Percentiles rank a stretch among this genome's conserved stretches.
phyloP scores from a whole-genome alignment of 345 rosid species.

The Eucalyptus cloeziana region DNA sequence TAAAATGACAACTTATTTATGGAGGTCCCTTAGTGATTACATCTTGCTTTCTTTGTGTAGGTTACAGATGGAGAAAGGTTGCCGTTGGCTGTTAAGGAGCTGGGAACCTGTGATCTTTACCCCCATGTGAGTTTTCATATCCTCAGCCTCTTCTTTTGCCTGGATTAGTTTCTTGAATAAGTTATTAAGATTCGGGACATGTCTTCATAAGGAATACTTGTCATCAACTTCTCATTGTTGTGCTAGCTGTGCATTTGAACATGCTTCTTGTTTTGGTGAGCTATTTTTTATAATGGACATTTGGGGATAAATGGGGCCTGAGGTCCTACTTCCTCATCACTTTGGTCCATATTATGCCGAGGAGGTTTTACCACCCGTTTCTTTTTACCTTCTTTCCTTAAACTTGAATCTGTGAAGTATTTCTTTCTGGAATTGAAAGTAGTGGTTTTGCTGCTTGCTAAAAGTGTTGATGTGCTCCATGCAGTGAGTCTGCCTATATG shows the following conservation, averaged over 20 bases:
- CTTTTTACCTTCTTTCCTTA: not conserved
- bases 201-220: not conserved
- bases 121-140: slow-evolving; percentile 68
- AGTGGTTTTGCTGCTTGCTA: not conserved
- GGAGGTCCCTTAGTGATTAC: not conserved
- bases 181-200: not conserved
- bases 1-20: not conserved
- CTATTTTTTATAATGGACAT: not conserved
- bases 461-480: not conserved
- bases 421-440: not conserved
- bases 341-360: not conserved
- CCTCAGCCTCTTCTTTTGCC: not conserved
- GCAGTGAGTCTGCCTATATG: not conserved
- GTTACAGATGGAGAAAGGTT: slow-evolving; percentile 96
- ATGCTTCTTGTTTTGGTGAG: not conserved
- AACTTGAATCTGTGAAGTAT: not conserved
- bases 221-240: not conserved
- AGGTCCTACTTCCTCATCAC: not conserved
- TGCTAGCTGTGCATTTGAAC: not conserved
- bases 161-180: not conserved
- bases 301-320: not conserved
- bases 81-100: slow-evolving; percentile 95
- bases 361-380: not conserved
- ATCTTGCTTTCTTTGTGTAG: slow-evolving; percentile 24
- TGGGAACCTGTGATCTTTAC: slow-evolving; percentile 99